phyloP scores from a whole-genome alignment of 106 monocot species.

The Dioscorea dumetorum region DNA sequence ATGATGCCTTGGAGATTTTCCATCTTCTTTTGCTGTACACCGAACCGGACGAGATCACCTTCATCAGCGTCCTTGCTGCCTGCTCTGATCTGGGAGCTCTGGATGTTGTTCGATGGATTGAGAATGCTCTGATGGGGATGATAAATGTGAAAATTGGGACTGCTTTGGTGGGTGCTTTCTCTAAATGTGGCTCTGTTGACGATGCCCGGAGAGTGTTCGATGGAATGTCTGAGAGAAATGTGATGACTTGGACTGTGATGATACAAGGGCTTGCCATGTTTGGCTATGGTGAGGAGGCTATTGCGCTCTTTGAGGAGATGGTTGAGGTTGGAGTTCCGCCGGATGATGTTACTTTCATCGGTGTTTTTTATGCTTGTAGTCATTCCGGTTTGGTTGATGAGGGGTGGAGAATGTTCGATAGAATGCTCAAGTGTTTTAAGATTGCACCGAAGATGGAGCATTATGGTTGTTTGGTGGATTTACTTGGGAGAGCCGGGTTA shows the following conservation, averaged over 20 bases:
- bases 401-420: constrained; percentile 7
- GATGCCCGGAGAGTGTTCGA: constrained; percentile 3
- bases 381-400: constrained; percentile 21
- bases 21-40: neutral
- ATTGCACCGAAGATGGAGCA: constrained; percentile 22
- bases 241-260: constrained; percentile 1
- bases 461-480: constrained; percentile 35
- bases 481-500: constrained; percentile 16
- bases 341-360: constrained; percentile 2
- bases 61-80: neutral
- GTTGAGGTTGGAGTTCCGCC: neutral
- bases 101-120: neutral
- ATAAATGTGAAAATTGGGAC: neutral
- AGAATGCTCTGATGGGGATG: neutral
- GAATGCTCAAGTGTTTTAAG: neutral
- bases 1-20: neutral
- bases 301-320: constrained; percentile 2
- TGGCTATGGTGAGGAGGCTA: neutral
- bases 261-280: neutral
- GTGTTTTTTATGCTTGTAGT: constrained; percentile 17
- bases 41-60: constrained; percentile 3
- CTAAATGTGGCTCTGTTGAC: neutral
- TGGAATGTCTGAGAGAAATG: neutral
- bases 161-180: neutral
- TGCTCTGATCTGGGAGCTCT: neutral